Evolutionary conservation across 768 basidiomycete species (phyloP).

Genomic region (Boletus rubroflammeus): DNA sequence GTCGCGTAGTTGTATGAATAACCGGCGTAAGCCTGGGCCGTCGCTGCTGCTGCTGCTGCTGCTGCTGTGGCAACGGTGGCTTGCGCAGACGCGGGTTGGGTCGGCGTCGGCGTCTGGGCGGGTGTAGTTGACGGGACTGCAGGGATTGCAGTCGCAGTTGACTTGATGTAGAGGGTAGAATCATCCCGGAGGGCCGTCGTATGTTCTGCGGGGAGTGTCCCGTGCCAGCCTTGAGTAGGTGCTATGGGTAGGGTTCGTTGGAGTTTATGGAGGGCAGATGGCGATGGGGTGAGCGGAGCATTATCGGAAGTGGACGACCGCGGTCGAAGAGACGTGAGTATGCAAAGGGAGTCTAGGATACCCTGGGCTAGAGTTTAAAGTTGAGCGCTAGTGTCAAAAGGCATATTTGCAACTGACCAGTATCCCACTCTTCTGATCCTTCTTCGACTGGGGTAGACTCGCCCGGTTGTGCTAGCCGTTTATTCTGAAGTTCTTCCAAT

Average conservation of each 20-base stretch:
- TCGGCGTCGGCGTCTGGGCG: constrained; percentile 33
- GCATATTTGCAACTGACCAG: constrained; percentile 47
- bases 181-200: constrained; percentile 69
- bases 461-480: constrained; percentile 47
- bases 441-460: constrained; percentile 51
- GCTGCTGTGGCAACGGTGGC: constrained; percentile 24
- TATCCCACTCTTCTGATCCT: constrained; percentile 80
- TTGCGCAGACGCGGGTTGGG: constrained; percentile 22
- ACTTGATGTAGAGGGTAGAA: constrained; percentile 63
- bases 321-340: constrained; percentile 71
- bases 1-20: constrained; percentile 38
- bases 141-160: constrained; percentile 36
- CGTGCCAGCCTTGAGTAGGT: constrained; percentile 66
- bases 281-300: constrained; percentile 56
- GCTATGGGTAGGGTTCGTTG: constrained; percentile 64
- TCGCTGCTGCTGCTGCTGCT: constrained; percentile 23
- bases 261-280: constrained; percentile 63
- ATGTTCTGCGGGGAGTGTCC: constrained; percentile 59
- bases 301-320: constrained; percentile 43
- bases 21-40: constrained; percentile 28
- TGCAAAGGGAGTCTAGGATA: constrained; percentile 64
- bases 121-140: constrained; percentile 33
- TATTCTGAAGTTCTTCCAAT: constrained; percentile 62
- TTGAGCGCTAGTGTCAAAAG: constrained; percentile 7
- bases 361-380: constrained; percentile 54